phyloP scores from a whole-genome alignment of 495 filamentous ascomycete genomes.

The Penicillium herquei region DNA sequence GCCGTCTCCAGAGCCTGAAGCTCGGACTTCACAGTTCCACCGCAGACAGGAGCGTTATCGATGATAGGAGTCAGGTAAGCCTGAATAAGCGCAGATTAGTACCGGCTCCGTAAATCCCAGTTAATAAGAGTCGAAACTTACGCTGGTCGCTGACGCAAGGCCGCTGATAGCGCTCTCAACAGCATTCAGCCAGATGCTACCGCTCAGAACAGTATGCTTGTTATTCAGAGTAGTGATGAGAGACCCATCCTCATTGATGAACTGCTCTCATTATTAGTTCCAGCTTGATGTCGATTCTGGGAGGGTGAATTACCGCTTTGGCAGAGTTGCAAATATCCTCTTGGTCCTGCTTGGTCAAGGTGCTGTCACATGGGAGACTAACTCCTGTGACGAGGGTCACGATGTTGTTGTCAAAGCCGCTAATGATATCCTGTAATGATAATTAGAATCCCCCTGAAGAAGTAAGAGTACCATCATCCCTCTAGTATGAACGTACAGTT shows the following conservation, averaged over 20 bases:
- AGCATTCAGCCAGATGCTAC: background rate
- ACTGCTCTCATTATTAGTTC: background rate
- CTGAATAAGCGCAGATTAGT: background rate
- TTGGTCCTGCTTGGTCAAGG: background rate
- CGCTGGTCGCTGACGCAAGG: background rate
- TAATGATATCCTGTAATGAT: background rate
- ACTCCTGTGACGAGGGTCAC: background rate
- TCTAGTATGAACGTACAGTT: background rate
- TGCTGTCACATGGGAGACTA: background rate
- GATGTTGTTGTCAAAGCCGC: background rate
- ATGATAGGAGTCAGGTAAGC: slow-evolving; percentile 1
- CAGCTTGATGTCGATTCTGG: too few species aligned
- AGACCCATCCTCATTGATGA: background rate
- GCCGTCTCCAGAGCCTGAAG: background rate
- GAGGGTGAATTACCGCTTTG: background rate
- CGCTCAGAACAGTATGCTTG: background rate
- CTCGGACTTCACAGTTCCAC: background rate
- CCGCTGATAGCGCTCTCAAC: background rate
- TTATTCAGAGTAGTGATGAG: background rate
- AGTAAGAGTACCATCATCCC: too few species aligned
- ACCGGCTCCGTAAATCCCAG: background rate
- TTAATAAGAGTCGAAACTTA: background rate
- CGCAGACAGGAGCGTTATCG: background rate
- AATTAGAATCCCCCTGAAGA: background rate
- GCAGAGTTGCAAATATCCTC: slow-evolving; percentile 4